phyloP scores from a whole-genome alignment of 306 rosid species.

The Mimosa bimucronata region DNA sequence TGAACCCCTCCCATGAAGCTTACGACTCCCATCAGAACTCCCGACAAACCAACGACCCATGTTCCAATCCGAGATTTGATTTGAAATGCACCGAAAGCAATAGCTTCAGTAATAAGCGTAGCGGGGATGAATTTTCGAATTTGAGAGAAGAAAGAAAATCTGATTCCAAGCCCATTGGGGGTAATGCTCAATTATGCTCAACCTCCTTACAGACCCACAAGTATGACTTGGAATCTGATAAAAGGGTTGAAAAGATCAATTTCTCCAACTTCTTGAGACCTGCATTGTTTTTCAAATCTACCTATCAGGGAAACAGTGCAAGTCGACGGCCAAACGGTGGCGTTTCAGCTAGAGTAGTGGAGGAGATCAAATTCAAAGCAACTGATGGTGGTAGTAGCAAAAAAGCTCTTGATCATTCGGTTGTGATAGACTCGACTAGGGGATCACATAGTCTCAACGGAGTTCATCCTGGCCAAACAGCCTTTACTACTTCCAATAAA shows the following conservation, averaged over 20 bases:
- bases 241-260: constrained; percentile 30
- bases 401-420: constrained; percentile 3
- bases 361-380: constrained; percentile 27
- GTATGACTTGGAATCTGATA: constrained; percentile 29
- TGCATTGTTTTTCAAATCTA: constrained; percentile 31
- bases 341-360: constrained; percentile 21
- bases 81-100: constrained; percentile 18
- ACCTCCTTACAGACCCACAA: constrained; percentile 31
- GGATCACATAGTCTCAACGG: constrained; percentile 25
- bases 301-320: constrained; percentile 23
- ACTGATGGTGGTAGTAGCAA: background rate
- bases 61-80: constrained; percentile 12
- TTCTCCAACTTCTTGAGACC: constrained; percentile 47
- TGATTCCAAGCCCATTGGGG: background rate
- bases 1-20: constrained; percentile 26
- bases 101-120: background rate
- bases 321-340: background rate
- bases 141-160: constrained; percentile 17
- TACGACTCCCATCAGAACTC: constrained; percentile 8
- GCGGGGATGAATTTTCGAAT: constrained; percentile 16
- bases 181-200: constrained; percentile 6
- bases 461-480: constrained; percentile 26
- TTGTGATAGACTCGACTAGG: constrained; percentile 33
- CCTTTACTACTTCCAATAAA: background rate
- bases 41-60: constrained; percentile 25